Base-by-base conservation (phyloP, 192 early-diverging fungal species). In the Backusella macrospora region DNA sequence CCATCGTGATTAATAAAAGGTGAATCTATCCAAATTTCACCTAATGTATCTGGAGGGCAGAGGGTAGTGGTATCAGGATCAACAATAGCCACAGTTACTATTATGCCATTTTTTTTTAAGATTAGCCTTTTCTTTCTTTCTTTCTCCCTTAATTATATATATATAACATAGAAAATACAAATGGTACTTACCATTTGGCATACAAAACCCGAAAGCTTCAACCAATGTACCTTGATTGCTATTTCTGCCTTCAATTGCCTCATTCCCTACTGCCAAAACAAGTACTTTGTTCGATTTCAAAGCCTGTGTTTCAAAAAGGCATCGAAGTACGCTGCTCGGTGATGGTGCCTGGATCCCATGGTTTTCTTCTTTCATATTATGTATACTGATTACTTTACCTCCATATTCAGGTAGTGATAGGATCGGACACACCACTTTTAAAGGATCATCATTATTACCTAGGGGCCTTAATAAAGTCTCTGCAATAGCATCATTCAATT, bases 1-100 rank as follows among this genome's bases (percentile, higher is more conserved):
- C 88, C 90, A 43, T 83, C 83, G n/a, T 88, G 87, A 48, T 34
- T 34, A 2, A 94, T 81, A 26, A 82, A 83, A 26, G 89, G 90
- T 7, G 90, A 87, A 73, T 88, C 84, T 6, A 93, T 82, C 92
- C 93, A 94, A 15, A 95, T 85, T 81, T 95, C 94, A 39, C 94
- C 94, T 48, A 95, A 85, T 3, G 86, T 81, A 78, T 92, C 87
- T 0, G 89, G 82, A 10, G 88, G 82, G 45, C 89, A 92, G 39
- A 95, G 78, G 39, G 89, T 86, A 4, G 88, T 88, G 68, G 92
- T 91, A 59, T 93, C 88, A 6, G 93, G 92, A 55, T 95, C 92
- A 0, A 95, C 93, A 45, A 95, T 86, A 1, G 90, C 92, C 8
- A 95, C 79, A 0, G 90, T 90, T 3, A 86, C 84, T 82, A 78